phyloP scores from a whole-genome alignment of 2,329 filamentous ascomycete species.

The Monosporascus sp. region DNA sequence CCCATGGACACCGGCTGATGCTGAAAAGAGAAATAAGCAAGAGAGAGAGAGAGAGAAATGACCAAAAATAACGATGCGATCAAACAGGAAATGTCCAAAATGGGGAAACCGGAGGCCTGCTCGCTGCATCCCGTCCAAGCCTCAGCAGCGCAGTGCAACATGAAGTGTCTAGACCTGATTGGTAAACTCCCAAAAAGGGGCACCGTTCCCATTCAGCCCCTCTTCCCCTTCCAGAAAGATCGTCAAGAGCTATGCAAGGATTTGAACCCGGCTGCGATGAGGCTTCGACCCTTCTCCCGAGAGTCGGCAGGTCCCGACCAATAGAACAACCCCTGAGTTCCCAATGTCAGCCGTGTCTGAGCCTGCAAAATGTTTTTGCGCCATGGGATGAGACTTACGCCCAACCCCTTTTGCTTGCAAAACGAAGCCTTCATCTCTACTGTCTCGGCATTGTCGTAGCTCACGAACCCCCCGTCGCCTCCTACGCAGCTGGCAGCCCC shows the following conservation, averaged over 20 bases:
- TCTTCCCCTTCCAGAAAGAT: not conserved
- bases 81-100: too few relatives aligned
- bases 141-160: too few relatives aligned
- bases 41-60: too few relatives aligned
- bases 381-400: conserved; percentile 37
- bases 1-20: too few relatives aligned
- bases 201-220: too few relatives aligned
- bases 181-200: too few relatives aligned
- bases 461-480: conserved; percentile 71
- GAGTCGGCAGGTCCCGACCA: conserved; percentile 74
- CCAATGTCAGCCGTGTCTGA: not conserved
- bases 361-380: not conserved
- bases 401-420: conserved; percentile 65
- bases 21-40: too few relatives aligned
- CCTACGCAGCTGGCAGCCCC: conserved; percentile 69
- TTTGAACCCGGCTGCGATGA: conserved; percentile 55
- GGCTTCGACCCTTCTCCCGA: conserved; percentile 49
- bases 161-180: too few relatives aligned
- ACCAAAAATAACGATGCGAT: too few relatives aligned
- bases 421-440: conserved; percentile 71
- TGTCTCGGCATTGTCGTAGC: conserved; percentile 73
- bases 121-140: too few relatives aligned
- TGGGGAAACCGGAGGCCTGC: too few relatives aligned
- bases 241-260: conserved; percentile 44
- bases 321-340: conserved; percentile 67